Conservation (phyloP, 2,329 filamentous ascomycete species). For the Ophiostoma australiae region DNA sequence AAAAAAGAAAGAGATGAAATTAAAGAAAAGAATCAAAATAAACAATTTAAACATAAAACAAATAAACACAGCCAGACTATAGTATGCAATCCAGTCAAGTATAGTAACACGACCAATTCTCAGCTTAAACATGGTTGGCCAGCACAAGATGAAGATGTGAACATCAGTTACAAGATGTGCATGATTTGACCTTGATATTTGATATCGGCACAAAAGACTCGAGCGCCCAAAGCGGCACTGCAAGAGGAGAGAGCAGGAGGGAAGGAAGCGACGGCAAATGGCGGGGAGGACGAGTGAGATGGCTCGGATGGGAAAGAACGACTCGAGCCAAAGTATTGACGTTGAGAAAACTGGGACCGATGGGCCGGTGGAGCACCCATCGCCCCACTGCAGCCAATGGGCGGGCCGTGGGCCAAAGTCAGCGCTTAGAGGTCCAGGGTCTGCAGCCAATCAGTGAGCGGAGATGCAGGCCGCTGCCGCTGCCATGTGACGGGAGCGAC, state of each 20-base stretch:
- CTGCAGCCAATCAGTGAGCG: constrained; percentile 41
- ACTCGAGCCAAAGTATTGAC: constrained; percentile 1
- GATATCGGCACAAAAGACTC: neutral
- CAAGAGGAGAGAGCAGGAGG: constrained; percentile 3
- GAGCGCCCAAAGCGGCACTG: neutral
- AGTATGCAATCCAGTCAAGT: no score
- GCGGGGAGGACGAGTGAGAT: neutral
- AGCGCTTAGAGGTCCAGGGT: constrained; percentile 33
- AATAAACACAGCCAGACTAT: neutral
- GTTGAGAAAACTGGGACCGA: neutral
- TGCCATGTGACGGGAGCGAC: constrained; percentile 20
- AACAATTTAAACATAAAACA: neutral
- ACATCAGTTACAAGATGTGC: neutral
- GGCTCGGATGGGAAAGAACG: neutral
- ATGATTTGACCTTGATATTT: neutral
- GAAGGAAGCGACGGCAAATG: neutral
- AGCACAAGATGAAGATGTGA: neutral
- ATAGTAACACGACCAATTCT: neutral
- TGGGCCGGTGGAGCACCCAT: neutral
- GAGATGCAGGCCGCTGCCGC: constrained; percentile 29
- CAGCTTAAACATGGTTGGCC: neutral
- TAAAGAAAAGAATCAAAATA: neutral
- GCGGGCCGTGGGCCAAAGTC: neutral
- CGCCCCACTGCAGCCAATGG: constrained; percentile 21
- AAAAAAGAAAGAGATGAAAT: neutral